Percentiles rank a stretch among this genome's conserved stretches.
Evolutionary conservation across 78 protist species (phyloP).

Genomic region (Isochrysis galbana): DNA sequence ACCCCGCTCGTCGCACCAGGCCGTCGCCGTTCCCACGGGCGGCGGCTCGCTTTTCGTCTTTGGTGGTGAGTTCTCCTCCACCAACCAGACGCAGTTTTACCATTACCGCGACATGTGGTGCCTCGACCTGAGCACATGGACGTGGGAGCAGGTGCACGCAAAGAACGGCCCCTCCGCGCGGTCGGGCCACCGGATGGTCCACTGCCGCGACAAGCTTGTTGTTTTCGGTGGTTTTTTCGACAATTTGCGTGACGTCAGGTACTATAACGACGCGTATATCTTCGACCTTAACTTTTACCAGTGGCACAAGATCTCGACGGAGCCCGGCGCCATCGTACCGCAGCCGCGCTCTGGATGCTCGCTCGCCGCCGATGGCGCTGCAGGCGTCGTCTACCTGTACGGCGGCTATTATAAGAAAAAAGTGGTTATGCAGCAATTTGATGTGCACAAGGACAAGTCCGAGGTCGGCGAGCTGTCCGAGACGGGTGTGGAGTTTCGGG

Average conservation of each 20-base stretch:
- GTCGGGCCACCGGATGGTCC: slow-evolving; percentile 20
- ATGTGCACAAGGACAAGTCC: neutral
- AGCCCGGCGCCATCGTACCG: neutral
- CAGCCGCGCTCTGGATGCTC: neutral
- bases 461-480: neutral
- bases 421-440: slow-evolving; percentile 10
- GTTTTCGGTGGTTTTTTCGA: slow-evolving; percentile 11
- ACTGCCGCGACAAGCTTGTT: neutral
- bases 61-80: too few species aligned
- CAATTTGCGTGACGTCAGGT: slow-evolving; percentile 4
- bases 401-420: slow-evolving; percentile 26
- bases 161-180: slow-evolving; percentile 14
- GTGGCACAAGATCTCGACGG: neutral
- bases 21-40: too few species aligned
- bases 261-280: neutral
- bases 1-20: too few species aligned
- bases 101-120: too few species aligned
- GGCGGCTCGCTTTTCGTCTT: too few species aligned
- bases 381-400: neutral
- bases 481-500: neutral
- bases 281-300: slow-evolving; percentile 4
- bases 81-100: too few species aligned
- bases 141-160: too few species aligned
- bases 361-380: neutral
- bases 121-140: too few species aligned